Conservation (phyloP, 495 filamentous ascomycete species). For the Penicillium atrosanguineum region DNA sequence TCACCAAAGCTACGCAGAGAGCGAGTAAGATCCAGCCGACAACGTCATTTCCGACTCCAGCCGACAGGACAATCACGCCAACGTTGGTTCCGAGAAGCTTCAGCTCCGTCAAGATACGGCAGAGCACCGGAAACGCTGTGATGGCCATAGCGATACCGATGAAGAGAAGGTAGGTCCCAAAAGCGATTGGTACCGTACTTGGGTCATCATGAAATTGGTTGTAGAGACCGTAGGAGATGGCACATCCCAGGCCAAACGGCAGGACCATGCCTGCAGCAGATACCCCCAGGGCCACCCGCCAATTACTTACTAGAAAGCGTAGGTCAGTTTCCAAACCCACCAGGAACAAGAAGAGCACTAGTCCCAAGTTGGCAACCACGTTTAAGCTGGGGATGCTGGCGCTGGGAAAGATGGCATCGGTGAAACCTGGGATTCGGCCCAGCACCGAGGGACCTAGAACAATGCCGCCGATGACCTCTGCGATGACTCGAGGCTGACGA, state of each 20-base stretch:
- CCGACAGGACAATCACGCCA: constrained; percentile 86
- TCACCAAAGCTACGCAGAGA: constrained; percentile 90
- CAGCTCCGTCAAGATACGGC: constrained; percentile 89
- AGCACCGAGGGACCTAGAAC: constrained; percentile 84
- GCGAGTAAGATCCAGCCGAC: constrained; percentile 93
- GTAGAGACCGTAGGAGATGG: constrained; percentile 84
- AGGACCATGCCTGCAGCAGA: constrained; percentile 82
- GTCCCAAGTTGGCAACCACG: constrained; percentile 84
- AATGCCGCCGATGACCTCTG: constrained; percentile 93
- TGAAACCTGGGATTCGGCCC: constrained; percentile 81
- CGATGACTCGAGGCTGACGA: constrained; percentile 89
- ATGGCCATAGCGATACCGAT: constrained; percentile 94
- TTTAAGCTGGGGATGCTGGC: constrained; percentile 71
- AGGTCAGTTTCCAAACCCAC: constrained; percentile 92
- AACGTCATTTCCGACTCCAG: constrained; percentile 94
- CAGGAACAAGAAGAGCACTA: constrained; percentile 88
- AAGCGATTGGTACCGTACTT: constrained; percentile 60
- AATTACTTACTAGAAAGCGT: constrained; percentile 79
- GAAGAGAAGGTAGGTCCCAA: constrained; percentile 86
- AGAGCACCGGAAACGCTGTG: constrained; percentile 94
- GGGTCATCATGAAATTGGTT: constrained; percentile 69
- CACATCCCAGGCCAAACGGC: constrained; percentile 67
- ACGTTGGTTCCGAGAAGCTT: constrained; percentile 83
- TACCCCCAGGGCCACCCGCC: constrained; percentile 79
- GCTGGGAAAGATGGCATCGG: constrained; percentile 69